Base-by-base conservation (phyloP, 2,329 filamentous ascomycete species). In the Neurospora sp. region DNA sequence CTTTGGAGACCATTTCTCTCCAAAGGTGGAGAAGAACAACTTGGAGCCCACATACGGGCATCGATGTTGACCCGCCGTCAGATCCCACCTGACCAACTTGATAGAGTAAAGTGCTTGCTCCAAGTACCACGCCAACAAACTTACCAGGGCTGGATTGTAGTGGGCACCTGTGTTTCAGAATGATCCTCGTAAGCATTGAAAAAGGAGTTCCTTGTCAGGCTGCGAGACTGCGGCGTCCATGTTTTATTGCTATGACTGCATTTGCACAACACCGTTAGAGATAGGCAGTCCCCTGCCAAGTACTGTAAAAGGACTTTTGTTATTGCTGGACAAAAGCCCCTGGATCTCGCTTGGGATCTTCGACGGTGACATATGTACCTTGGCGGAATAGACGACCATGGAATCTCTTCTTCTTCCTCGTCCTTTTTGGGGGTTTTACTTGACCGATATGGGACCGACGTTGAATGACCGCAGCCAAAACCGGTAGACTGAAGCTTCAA, bases 331-430 rank as follows among this genome's bases (percentile, higher is more conserved):
- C 69, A 69, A 70, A 72, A 70, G 43, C 57, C 68, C 66, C 69
- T 69, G 65, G 68, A 71, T 71, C 68, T 72, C 72, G 71, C 69
- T 71, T 71, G 68, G 68, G 66, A 70, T 71, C 68, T 69, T 66
- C 68, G 37, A 41, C 28, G 65, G 33, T 39, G 67, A 10, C 11
- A 52, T 52, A 19, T 1, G 1, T 15, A 15, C n/a, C 66, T 71
- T 72, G 69, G 40, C 69, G 38, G 65, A 12, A 19, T 23, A 28
- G 11, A 62, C 52, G 23, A 62, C 28, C 28, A 62, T n/a, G 3
- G 52, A 62, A 33, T 8, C 23, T 8, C 23, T 57, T 57, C 23
- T 15, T 15, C 5, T 52, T 17, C 23, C 15, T 15, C 28, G 17
- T 62, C 15, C 52, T 2, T 28, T 33, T 62, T 23, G 33, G 23